Base-by-base conservation (phyloP, 2,329 filamentous ascomycete genomes). In the Claviceps digitariae region DNA sequence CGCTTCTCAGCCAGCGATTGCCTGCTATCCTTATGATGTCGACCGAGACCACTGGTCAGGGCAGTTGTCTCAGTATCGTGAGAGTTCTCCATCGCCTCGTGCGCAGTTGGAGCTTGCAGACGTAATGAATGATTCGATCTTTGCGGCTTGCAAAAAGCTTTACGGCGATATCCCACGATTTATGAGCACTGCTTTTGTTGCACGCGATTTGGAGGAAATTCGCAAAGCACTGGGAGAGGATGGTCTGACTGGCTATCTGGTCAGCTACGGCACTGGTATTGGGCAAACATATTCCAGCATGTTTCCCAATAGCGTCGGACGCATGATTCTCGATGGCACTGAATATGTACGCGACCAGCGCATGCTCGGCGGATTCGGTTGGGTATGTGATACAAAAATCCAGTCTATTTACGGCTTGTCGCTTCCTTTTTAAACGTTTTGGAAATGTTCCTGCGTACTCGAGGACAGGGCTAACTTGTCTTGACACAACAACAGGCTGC, bases 191-290 rank as follows among this genome's bases (percentile, higher is more conserved):
- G 67, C 72, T 0, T 68, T 72, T 21, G 73, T 76, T 10, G 71
- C 73, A 6, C 70, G 72, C 3, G 74, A 78, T 54, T 52, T 77
- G 50, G 74, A 77, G 50, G 65, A 73, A 60, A 76, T 77, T 45
- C 69, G 74, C 15, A 68, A 66, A 23, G 69, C 70, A 0, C 63
- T 76, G 0, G 68, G 61, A 5, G 74, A 77, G 57, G 69, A 72
- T 3, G 69, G 74, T 52, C 54, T 77, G 55, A 76, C 73, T 1
- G 73, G 70, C 0, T 75, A 76, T 51, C 63, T 77, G 17, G 71
- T 76, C 34, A 75, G 72, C 55, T 78, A 78, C 54, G 75, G 75
- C 20, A 77, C 74, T 0, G 73, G 71, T 3, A 76, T 78, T 47
- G 75, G 73, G 0, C 74, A 77, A 60, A 76, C 72, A 0, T 78